Percentiles rank a stretch among this genome's conserved stretches.
Evolutionary conservation across 1,139 yeast genomes (phyloP).

Genomic region (Nadsonia starkeyi-henricii): DNA sequence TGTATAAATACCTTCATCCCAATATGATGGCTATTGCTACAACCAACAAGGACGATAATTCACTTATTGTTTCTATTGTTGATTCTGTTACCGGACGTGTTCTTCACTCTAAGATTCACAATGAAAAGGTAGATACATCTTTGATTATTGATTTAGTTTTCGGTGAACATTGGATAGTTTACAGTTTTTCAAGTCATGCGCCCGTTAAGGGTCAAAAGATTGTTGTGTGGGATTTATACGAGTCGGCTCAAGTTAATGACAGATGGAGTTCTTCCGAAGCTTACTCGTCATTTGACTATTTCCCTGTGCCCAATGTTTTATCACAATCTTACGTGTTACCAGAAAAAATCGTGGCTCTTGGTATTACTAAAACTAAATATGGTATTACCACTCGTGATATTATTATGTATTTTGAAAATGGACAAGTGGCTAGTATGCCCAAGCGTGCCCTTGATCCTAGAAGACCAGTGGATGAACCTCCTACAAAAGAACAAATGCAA

Average conservation of each 20-base stretch:
- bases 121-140: slow-evolving; percentile 23
- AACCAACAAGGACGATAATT: slow-evolving; percentile 20
- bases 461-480: slow-evolving; percentile 34
- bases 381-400: slow-evolving; percentile 69
- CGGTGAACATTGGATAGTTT: slow-evolving; percentile 79
- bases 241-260: slow-evolving; percentile 38
- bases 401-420: slow-evolving; percentile 40
- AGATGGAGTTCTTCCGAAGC: slow-evolving; percentile 20
- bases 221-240: slow-evolving; percentile 67
- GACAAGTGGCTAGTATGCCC: slow-evolving; percentile 60
- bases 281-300: slow-evolving; percentile 28
- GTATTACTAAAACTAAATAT: slow-evolving; percentile 48
- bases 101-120: slow-evolving; percentile 33
- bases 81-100: slow-evolving; percentile 61
- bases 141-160: slow-evolving; percentile 39
- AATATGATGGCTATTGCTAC: slow-evolving; percentile 47
- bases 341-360: slow-evolving; percentile 36
- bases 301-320: slow-evolving; percentile 31
- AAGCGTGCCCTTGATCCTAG: slow-evolving; percentile 30
- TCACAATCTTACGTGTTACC: slow-evolving; percentile 48
- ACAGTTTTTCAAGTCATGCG: slow-evolving; percentile 41
- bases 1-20: slow-evolving; percentile 76
- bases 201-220: slow-evolving; percentile 47
- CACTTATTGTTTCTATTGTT: slow-evolving; percentile 35
- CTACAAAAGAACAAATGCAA: slow-evolving; percentile 36